Evolutionary conservation across 345 rosid genomes (phyloP).

Genomic region (Draba incana): DNA sequence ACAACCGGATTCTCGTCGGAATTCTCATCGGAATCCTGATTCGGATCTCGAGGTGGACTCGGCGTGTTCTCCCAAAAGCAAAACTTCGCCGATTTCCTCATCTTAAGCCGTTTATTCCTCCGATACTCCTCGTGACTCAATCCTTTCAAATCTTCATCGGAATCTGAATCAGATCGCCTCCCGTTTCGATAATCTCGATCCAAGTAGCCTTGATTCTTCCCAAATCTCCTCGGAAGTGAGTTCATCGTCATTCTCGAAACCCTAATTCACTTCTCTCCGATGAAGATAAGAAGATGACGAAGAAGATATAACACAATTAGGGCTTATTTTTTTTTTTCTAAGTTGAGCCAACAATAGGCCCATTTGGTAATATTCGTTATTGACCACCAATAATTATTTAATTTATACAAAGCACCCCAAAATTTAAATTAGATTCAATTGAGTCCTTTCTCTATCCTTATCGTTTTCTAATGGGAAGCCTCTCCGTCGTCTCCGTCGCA

Average conservation of each 20-base stretch:
- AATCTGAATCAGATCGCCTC: constrained; percentile 63
- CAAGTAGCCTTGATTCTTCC: constrained; percentile 50
- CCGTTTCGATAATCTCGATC: constrained; percentile 56
- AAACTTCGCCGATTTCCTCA: constrained; percentile 59
- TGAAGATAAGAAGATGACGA: not conserved
- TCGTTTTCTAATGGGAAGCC: constrained; percentile 34
- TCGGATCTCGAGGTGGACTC: constrained; percentile 70
- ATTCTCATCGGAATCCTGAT: constrained; percentile 52
- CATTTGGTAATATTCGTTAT: not conserved
- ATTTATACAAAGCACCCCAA: constrained; percentile 26
- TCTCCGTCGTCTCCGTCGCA: constrained; percentile 32
- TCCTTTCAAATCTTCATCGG: constrained; percentile 87
- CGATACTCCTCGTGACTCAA: constrained; percentile 76
- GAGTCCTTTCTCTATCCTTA: constrained; percentile 36
- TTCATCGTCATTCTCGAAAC: constrained; percentile 38
- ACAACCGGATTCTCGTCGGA: constrained; percentile 51
- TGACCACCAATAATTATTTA: not conserved
- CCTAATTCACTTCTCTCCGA: constrained; percentile 4
- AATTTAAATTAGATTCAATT: constrained; percentile 24
- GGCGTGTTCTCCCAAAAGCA: constrained; percentile 83
- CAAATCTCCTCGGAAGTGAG: constrained; percentile 62
- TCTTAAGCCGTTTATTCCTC: constrained; percentile 85
- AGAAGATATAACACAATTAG: constrained; percentile 5
- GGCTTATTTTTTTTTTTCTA: not conserved
- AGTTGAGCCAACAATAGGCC: constrained; percentile 15